A percentile compares a stretch with the other conserved stretches of the same genome.
Evolutionary conservation across 1,284 basidiomycete species (phyloP).

Genomic region (Apiotrichum porosum): DNA sequence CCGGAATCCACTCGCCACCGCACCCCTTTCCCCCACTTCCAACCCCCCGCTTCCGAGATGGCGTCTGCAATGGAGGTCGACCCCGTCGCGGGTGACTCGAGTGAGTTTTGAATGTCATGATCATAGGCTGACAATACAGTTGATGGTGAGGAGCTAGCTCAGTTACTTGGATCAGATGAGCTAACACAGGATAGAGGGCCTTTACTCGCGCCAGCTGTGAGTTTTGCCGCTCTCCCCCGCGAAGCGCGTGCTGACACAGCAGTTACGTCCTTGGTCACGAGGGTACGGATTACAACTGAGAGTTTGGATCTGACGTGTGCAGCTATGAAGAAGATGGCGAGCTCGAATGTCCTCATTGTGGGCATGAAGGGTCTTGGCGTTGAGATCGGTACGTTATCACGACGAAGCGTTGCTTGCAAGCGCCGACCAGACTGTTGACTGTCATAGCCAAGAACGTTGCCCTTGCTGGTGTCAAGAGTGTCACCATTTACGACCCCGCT

Average conservation of each 20-base stretch:
- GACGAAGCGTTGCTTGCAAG: slow-evolving; percentile 1
- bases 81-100: slow-evolving; percentile 34
- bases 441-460: slow-evolving; percentile 93
- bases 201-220: slow-evolving; percentile 94
- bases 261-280: slow-evolving; percentile 96
- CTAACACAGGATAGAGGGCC: slow-evolving; percentile 57
- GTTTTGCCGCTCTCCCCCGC: slow-evolving; percentile 40
- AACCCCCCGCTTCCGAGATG: slow-evolving; percentile 20
- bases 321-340: slow-evolving; percentile 99
- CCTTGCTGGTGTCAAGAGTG: slow-evolving; percentile 95
- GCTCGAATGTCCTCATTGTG: slow-evolving; percentile 90
- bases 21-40: neutral
- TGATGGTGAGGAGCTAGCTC: neutral
- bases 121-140: no score
- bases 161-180: no score
- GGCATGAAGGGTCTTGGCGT: slow-evolving; percentile 91
- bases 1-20: neutral
- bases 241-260: slow-evolving; percentile 13
- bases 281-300: slow-evolving; percentile 59
- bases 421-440: no score
- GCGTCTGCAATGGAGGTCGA: slow-evolving; percentile 46
- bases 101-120: slow-evolving; percentile 22
- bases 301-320: slow-evolving; percentile 8
- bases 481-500: slow-evolving; percentile 92
- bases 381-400: slow-evolving; percentile 70